phyloP scores from a whole-genome alignment of 495 filamentous ascomycete species.

The Coniosporium apollinis region DNA sequence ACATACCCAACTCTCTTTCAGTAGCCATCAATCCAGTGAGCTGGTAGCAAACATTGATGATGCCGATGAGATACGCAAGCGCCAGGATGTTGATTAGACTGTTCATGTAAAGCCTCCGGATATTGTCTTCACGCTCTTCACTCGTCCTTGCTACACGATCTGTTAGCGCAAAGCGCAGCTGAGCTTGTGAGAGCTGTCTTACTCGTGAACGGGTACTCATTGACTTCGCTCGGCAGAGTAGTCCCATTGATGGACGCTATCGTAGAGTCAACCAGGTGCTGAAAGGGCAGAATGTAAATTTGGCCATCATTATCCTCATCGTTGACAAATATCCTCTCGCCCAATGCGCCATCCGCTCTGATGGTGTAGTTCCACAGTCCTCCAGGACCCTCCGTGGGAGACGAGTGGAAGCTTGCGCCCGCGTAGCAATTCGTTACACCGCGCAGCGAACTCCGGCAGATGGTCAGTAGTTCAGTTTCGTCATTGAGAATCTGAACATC shows the following conservation, averaged over 20 bases:
- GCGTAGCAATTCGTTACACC: constrained; percentile 59
- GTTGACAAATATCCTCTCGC: constrained; percentile 39
- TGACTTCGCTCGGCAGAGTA: constrained; percentile 20
- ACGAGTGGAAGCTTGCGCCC: constrained; percentile 57
- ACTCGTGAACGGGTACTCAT: constrained; percentile 58
- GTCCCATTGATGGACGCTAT: constrained; percentile 38
- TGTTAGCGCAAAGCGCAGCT: too few species aligned
- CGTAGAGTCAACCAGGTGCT: constrained; percentile 55
- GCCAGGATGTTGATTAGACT: constrained; percentile 49
- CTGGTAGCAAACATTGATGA: constrained; percentile 61
- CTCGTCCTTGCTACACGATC: too few species aligned
- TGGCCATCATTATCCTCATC: constrained; percentile 47
- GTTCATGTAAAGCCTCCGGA: constrained; percentile 49
- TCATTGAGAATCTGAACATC: constrained; percentile 35
- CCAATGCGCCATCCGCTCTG: constrained; percentile 49
- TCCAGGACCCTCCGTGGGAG: constrained; percentile 46
- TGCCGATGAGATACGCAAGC: constrained; percentile 54
- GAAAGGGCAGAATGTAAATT: constrained; percentile 60
- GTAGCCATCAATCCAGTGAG: constrained; percentile 26
- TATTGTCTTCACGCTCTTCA: constrained; percentile 41
- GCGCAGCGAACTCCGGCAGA: constrained; percentile 49
- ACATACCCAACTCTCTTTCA: constrained; percentile 25
- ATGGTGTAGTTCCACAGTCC: constrained; percentile 76
- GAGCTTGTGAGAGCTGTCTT: too few species aligned
- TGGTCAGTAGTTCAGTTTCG: constrained; percentile 36